Evolutionary conservation across 768 basidiomycete genomes (phyloP), one percentile per base, ranked within the genome.

Genomic region (Tremella yokohamensis): DNA sequence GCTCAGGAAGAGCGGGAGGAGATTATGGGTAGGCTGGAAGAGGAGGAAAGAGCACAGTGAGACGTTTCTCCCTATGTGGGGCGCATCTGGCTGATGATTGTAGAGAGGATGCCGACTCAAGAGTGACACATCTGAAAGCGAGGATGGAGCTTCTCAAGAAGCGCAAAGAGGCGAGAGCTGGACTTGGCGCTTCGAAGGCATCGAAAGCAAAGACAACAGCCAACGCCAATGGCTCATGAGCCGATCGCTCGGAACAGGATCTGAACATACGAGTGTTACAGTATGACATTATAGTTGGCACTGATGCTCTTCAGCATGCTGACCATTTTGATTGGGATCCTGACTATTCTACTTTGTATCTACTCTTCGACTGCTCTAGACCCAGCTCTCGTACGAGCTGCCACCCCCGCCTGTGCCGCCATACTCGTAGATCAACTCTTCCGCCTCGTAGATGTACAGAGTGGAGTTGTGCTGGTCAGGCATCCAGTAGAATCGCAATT

Each of bases 21-120:
- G 63, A 73, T 76, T 25, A 67, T 76, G 53, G 52, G 58, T 48
- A 49, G 74, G 22, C 56, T 76, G 49, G 72, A 73, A 50, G 74
- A 73, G 49, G 72, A 76, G 54, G 63, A 70, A 42, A 49, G 74
- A 44, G 74, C 72, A 37, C 74, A 76, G 74, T 75, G 48, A 71
- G 74, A 69, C 12, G n/a, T n/a, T 24, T 56, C n/a, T 20, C 16
- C 12, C 25, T 47, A n/a, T n/a, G n/a, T n/a, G n/a, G n/a, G n/a
- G n/a, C n/a, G n/a, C n/a, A n/a, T n/a, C n/a, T n/a, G n/a, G n/a
- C 22, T 8, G 59, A 52, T 56, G 49, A 58, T 52, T 12, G 3
- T 34, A 72, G 70, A 61, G 71, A 73, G 50, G 71, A 73, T 50
- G 71, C 71, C 16, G 71, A 73, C 52, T 58, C 60, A 3, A 19